Evolutionary conservation across 2,329 filamentous ascomycete species (phyloP).

Genomic region (Atkinsonella hypoxylon): DNA sequence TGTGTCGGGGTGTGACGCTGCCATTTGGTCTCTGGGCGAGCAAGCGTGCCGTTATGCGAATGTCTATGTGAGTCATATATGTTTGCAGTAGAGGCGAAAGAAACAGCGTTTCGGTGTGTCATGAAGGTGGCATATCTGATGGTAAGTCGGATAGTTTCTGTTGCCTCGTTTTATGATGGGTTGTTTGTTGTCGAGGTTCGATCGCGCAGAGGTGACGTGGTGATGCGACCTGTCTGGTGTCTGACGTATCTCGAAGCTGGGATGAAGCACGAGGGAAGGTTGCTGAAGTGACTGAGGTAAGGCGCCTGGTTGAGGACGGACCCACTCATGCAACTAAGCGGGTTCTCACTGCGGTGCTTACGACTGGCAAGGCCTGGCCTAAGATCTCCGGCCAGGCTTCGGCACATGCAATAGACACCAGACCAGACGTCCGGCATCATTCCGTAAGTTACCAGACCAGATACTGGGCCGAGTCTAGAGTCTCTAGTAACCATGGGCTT

Average conservation of each 20-base stretch:
- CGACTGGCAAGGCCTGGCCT: not conserved
- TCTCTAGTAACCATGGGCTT: too few relatives aligned
- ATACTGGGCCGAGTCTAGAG: too few relatives aligned
- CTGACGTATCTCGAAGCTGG: not conserved
- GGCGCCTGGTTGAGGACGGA: not conserved
- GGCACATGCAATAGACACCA: not conserved
- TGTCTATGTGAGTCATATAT: not conserved
- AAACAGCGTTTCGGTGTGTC: not conserved
- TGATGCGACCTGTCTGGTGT: not conserved
- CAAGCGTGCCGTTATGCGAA: not conserved
- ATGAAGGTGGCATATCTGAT: not conserved
- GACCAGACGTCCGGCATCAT: not conserved
- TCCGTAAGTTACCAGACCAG: too few relatives aligned
- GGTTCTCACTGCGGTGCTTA: not conserved
- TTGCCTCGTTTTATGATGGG: not conserved
- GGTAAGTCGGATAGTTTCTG: not conserved
- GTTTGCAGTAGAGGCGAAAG: not conserved
- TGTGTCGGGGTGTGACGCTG: slow-evolving; percentile 2
- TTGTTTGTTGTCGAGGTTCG: not conserved
- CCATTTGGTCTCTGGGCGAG: not conserved
- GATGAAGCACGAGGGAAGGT: too few relatives aligned
- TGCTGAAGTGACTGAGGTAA: not conserved
- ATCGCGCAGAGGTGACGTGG: not conserved
- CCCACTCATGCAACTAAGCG: slow-evolving; percentile 6
- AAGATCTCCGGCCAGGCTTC: not conserved